These are phyloP conservation scores for Ampelomyces quisqualis DNA, from an alignment of 2,329 filamentous ascomycete species.

Conservation along the genomic window DNA sequence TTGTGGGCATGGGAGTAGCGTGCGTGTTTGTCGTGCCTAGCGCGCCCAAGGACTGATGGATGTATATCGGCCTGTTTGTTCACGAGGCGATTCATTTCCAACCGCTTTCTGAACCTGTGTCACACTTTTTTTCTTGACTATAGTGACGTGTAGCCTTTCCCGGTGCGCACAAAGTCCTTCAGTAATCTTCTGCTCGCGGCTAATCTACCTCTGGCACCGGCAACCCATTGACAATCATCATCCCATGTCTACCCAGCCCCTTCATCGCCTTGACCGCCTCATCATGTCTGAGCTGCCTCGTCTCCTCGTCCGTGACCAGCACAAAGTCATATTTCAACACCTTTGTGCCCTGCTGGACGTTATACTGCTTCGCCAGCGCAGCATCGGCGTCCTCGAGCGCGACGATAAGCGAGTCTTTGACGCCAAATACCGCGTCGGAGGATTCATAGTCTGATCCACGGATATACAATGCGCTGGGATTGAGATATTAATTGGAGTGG, in stretches of 20 bases:
- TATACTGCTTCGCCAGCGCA: conserved; percentile 47
- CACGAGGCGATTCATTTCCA: background rate
- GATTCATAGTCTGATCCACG: conserved; percentile 78
- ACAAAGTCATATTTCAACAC: conserved; percentile 75
- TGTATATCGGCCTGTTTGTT: too few relatives aligned
- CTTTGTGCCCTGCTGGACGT: conserved; percentile 62
- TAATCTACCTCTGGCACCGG: conserved; percentile 68
- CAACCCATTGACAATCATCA: conserved; percentile 74
- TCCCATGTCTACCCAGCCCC: conserved; percentile 61
- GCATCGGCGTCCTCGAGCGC: conserved; percentile 28
- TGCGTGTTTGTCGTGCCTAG: background rate
- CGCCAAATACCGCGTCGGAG: conserved; percentile 82
- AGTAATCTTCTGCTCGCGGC: too few relatives aligned
- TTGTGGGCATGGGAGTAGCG: background rate
- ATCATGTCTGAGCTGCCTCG: conserved; percentile 63
- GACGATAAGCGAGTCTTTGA: conserved; percentile 71
- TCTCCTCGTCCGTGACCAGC: conserved; percentile 70
- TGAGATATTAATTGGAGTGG: background rate
- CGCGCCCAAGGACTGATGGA: background rate
- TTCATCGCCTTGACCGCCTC: conserved; percentile 67
- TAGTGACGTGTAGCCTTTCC: too few relatives aligned
- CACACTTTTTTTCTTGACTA: too few relatives aligned
- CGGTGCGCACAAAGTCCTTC: too few relatives aligned
- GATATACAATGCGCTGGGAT: conserved; percentile 68
- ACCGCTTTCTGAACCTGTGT: background rate